Evolutionary conservation across 495 filamentous ascomycete species (phyloP).

Genomic region (Podospora pseudocomata): DNA sequence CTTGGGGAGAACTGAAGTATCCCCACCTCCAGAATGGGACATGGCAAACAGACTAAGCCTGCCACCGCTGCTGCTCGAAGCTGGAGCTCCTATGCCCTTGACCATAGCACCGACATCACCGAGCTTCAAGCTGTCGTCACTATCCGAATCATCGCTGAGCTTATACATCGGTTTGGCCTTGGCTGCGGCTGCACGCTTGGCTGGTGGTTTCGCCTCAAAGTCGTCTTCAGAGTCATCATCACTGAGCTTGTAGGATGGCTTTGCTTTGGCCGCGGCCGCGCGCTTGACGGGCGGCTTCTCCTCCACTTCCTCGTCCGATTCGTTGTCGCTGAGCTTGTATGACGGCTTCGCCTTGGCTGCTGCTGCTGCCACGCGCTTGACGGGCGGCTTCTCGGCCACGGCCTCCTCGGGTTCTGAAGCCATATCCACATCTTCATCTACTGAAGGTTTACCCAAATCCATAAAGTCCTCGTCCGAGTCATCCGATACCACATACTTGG

Average conservation of each 20-base stretch:
- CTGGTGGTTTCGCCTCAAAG: conserved; percentile 27
- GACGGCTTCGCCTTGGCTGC: conserved; percentile 6
- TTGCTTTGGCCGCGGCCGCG: conserved; percentile 14
- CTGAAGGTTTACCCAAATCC: conserved; percentile 30
- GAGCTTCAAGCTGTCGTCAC: conserved; percentile 62
- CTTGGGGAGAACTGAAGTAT: conserved; percentile 41
- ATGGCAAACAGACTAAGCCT: conserved; percentile 67
- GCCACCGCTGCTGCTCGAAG: conserved; percentile 41
- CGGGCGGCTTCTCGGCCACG: conserved; percentile 13
- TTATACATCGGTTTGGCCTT: conserved; percentile 39
- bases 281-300: conserved; percentile 21
- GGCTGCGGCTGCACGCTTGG: conserved; percentile 39
- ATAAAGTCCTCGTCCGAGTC: conserved; percentile 44
- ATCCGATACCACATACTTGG: conserved; percentile 46
- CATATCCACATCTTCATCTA: conserved; percentile 20
- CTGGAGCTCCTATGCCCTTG: conserved; percentile 70
- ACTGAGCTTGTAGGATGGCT: conserved; percentile 3
- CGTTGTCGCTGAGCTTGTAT: conserved; percentile 11
- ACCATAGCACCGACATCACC: conserved; percentile 86
- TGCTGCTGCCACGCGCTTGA: conserved; percentile 14
- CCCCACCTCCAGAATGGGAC: conserved; percentile 58
- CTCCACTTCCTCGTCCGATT: conserved; percentile 13
- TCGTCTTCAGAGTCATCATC: conserved; percentile 6
- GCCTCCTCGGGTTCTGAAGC: conserved; percentile 12
- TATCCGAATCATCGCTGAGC: conserved; percentile 44